Percentiles rank a stretch among this genome's conserved stretches.
Evolutionary conservation across 306 rosid species (phyloP).

Genomic region (Aeschynomene evenia): DNA sequence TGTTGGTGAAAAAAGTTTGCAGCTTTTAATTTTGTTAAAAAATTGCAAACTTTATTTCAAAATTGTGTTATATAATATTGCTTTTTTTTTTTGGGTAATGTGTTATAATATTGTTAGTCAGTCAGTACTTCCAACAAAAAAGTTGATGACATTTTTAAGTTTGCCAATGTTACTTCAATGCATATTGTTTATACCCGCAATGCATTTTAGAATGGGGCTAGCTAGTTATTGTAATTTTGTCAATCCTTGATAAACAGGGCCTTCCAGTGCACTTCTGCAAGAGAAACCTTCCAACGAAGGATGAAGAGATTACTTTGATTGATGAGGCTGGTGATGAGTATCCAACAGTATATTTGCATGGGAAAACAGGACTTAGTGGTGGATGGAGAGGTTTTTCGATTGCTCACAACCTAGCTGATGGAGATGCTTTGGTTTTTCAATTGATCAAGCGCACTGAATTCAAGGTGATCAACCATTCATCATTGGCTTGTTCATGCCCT

Average conservation of each 20-base stretch:
- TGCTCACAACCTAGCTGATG: conserved; percentile 74
- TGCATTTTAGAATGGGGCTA: neutral
- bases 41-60: too few species aligned
- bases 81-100: too few species aligned
- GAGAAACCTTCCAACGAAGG: conserved; percentile 46
- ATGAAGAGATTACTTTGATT: conserved; percentile 46
- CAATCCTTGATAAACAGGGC: conserved; percentile 49
- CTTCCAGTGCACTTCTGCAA: conserved; percentile 58
- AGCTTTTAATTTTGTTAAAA: neutral
- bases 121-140: neutral
- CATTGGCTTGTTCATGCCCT: conserved; percentile 7
- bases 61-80: too few species aligned
- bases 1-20: neutral
- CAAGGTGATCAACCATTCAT: conserved; percentile 58
- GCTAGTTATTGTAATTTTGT: conserved; percentile 9
- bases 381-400: conserved; percentile 83
- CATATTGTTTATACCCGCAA: neutral
- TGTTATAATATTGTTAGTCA: neutral
- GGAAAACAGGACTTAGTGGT: conserved; percentile 67
- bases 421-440: conserved; percentile 80
- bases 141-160: neutral
- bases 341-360: conserved; percentile 49
- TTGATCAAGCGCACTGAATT: conserved; percentile 50
- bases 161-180: neutral
- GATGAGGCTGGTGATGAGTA: conserved; percentile 63